phyloP scores from a whole-genome alignment of 345 rosid genomes.

The Murraya koenigii region DNA sequence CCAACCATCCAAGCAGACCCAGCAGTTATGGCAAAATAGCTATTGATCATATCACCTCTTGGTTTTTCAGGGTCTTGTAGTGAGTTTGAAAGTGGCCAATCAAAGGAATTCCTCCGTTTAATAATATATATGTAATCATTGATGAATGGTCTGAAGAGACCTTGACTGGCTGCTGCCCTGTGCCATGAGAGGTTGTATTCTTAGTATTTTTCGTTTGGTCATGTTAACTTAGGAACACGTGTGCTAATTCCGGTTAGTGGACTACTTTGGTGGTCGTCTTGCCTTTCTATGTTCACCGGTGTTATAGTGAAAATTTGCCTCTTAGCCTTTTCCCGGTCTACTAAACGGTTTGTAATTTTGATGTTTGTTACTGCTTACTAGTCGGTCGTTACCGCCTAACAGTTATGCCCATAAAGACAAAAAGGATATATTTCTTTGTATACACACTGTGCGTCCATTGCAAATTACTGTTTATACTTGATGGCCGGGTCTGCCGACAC shows the following conservation, averaged over 20 bases:
- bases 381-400: neutral
- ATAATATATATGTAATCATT: neutral
- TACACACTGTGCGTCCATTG: too few relatives aligned
- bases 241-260: slow-evolving; percentile 55
- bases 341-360: neutral
- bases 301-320: slow-evolving; percentile 15
- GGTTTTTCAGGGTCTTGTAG: slow-evolving; percentile 58
- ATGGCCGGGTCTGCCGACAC: too few relatives aligned
- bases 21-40: slow-evolving; percentile 92
- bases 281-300: neutral
- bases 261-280: neutral
- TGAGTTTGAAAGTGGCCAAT: slow-evolving; percentile 40
- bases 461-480: too few relatives aligned
- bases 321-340: too few relatives aligned
- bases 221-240: slow-evolving; percentile 51
- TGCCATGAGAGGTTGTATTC: slow-evolving; percentile 55
- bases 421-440: too few relatives aligned
- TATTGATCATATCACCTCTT: slow-evolving; percentile 53
- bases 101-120: slow-evolving; percentile 24
- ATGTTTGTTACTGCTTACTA: neutral
- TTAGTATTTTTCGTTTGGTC: slow-evolving; percentile 36
- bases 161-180: slow-evolving; percentile 45
- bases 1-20: slow-evolving; percentile 82
- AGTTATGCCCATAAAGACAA: neutral
- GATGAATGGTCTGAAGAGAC: slow-evolving; percentile 24